Conservation (phyloP, 1,284 basidiomycete genomes). For the Malassezia cuniculi region DNA sequence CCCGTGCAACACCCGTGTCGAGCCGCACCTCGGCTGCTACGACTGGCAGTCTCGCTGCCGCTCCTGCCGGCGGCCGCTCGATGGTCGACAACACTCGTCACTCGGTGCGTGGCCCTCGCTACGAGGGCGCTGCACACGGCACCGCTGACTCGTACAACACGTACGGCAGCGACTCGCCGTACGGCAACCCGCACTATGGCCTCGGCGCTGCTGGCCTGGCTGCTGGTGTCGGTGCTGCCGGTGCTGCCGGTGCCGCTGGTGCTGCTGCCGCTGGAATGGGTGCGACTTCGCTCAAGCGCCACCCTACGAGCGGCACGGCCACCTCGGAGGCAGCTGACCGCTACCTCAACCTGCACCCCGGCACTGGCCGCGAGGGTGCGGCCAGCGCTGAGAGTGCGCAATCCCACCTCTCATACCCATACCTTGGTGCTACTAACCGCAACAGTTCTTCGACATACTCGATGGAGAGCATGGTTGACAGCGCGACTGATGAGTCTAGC, state of each 20-base stretch:
- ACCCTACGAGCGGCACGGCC: background rate
- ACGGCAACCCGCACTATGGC: too few species aligned
- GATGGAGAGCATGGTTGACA: background rate
- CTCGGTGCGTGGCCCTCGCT: constrained; percentile 12
- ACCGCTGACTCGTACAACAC: too few species aligned
- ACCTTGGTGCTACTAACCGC: constrained; percentile 25
- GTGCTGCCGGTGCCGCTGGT: too few species aligned
- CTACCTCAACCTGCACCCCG: constrained; percentile 11
- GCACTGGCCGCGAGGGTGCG: constrained; percentile 2
- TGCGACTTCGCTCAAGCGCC: too few species aligned
- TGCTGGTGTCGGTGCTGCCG: background rate
- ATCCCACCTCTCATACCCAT: constrained; percentile 32
- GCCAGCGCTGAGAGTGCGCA: constrained; percentile 1
- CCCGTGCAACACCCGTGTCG: background rate
- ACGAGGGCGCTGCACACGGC: too few species aligned
- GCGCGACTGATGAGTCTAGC: background rate
- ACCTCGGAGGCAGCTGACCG: background rate
- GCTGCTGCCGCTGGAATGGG: too few species aligned
- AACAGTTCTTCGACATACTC: constrained; percentile 6
- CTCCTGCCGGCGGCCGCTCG: constrained; percentile 11
- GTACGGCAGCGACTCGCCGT: too few species aligned
- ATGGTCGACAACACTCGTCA: constrained; percentile 4
- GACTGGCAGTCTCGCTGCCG: constrained; percentile 2
- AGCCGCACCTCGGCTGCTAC: constrained; percentile 1
- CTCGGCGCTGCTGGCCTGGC: background rate